Percentiles rank a stretch among this genome's conserved stretches.
Evolutionary conservation across 192 early-diverging fungal species (phyloP).

Genomic region (Linnemannia zychae): DNA sequence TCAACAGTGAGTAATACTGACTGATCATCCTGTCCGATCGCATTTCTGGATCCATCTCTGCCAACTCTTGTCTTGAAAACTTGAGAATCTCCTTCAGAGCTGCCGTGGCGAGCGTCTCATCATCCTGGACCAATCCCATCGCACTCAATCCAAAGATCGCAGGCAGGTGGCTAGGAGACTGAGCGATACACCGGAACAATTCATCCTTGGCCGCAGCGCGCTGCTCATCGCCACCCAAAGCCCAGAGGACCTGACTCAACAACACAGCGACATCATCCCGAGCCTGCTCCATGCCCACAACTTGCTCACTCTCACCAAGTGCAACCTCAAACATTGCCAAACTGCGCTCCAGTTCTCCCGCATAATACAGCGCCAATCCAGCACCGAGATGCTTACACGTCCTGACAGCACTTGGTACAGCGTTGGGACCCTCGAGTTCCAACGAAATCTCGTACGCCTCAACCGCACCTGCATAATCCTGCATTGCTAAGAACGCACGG

Average conservation of each 20-base stretch:
- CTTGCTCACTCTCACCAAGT: conserved; percentile 64
- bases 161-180: conserved; percentile 68
- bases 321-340: conserved; percentile 82
- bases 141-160: conserved; percentile 78
- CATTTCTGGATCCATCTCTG: conserved; percentile 51
- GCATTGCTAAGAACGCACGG: conserved; percentile 74
- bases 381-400: conserved; percentile 69
- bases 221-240: conserved; percentile 85
- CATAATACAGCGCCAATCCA: conserved; percentile 86
- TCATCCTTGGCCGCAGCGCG: conserved; percentile 83
- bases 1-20: conserved; percentile 40
- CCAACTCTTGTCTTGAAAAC: conserved; percentile 58
- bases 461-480: conserved; percentile 71
- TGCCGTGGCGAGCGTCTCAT: conserved; percentile 71
- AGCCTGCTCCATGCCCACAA: conserved; percentile 56
- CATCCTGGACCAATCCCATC: conserved; percentile 74
- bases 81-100: conserved; percentile 78
- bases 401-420: conserved; percentile 18
- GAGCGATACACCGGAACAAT: conserved; percentile 75
- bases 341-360: conserved; percentile 72
- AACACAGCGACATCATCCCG: conserved; percentile 78
- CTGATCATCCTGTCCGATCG: conserved; percentile 42
- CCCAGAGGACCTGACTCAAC: conserved; percentile 92
- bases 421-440: conserved; percentile 29
- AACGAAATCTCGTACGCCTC: conserved; percentile 63